Evolutionary conservation across 2,329 filamentous ascomycete species (phyloP).

Genomic region (Trichophyton schoenleinii): DNA sequence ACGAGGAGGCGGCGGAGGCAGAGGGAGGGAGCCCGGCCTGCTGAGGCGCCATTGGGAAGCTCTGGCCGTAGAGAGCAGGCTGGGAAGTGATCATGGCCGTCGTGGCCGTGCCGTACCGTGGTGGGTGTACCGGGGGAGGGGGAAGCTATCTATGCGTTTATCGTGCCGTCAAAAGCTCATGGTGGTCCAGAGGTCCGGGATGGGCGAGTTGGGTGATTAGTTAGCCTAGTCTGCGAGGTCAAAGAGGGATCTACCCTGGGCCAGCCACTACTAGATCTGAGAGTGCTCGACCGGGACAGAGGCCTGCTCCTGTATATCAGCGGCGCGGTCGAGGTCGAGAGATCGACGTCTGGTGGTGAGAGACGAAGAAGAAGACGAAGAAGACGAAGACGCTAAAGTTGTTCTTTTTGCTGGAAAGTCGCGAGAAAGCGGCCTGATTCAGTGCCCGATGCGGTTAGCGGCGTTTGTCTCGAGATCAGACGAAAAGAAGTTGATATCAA

Average conservation of each 20-base stretch:
- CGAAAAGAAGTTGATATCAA: background rate
- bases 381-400: background rate
- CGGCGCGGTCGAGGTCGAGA: background rate
- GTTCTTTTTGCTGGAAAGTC: too few species aligned
- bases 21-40: background rate
- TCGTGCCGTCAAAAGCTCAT: background rate
- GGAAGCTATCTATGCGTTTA: background rate
- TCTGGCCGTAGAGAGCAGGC: slow-evolving; percentile 4
- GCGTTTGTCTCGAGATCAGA: background rate
- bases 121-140: background rate
- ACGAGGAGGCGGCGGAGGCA: background rate
- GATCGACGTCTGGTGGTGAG: background rate
- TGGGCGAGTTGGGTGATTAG: background rate
- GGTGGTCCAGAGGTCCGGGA: background rate
- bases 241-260: background rate
- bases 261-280: background rate
- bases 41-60: background rate
- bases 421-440: background rate
- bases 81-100: slow-evolving; percentile 10
- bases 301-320: background rate
- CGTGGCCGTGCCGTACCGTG: background rate
- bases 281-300: background rate
- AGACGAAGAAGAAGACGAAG: background rate
- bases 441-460: slow-evolving; percentile 1
- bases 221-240: background rate